Evolutionary conservation across 2,329 filamentous ascomycete genomes (phyloP).

Genomic region (Orbilia brochopaga): DNA sequence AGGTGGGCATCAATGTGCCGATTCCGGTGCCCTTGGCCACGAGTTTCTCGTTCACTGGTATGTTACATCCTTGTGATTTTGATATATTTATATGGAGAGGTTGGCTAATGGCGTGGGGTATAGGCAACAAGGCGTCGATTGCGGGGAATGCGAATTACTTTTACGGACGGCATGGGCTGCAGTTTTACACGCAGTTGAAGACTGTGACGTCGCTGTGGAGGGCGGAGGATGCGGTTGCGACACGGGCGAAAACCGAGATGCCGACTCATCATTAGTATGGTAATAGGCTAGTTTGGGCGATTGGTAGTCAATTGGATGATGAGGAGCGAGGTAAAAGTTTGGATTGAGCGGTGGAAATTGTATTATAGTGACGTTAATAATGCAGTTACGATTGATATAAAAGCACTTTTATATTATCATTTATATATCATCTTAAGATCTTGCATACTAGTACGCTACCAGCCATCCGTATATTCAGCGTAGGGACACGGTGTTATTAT

Average conservation of each 20-base stretch:
- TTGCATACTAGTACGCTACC: neutral
- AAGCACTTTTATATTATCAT: neutral
- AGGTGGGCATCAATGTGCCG: constrained; percentile 75
- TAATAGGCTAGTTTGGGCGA: neutral
- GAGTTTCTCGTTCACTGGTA: constrained; percentile 70
- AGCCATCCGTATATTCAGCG: neutral
- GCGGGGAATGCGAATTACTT: constrained; percentile 94
- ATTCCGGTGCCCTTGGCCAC: constrained; percentile 69
- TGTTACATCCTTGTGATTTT: constrained; percentile 66
- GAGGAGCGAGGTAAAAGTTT: neutral
- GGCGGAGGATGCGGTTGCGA: constrained; percentile 79
- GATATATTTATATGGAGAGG: constrained; percentile 92
- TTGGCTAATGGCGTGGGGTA: constrained; percentile 67
- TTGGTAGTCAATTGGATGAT: neutral
- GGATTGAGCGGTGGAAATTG: constrained; percentile 16
- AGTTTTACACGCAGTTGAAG: constrained; percentile 97
- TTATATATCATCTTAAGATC: neutral
- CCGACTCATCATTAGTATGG: constrained; percentile 65
- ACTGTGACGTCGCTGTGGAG: constrained; percentile 89
- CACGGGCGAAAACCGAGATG: constrained; percentile 88
- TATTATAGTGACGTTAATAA: constrained; percentile 27
- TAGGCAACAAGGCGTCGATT: constrained; percentile 79
- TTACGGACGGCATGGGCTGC: constrained; percentile 88
- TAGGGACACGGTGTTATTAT: too few species aligned
- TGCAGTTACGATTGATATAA: constrained; percentile 14